A percentile compares a stretch with the other conserved stretches of the same genome.
Conservation (phyloP, 768 basidiomycete species). For the Amanita thiersii region DNA sequence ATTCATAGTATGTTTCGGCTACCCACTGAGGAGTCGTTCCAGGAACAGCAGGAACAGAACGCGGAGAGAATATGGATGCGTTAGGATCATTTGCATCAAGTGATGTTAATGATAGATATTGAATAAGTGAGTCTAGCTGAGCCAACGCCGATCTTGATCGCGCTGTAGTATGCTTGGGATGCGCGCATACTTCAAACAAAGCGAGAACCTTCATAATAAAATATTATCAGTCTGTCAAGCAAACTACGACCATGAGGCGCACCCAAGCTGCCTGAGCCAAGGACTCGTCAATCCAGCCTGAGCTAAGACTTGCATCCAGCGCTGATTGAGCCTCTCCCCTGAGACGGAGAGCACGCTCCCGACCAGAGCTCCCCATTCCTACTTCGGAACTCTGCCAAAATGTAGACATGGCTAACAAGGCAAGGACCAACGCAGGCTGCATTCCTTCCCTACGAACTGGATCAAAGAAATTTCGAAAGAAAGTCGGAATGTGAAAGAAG, state of each 20-base stretch:
- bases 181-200: constrained; percentile 64
- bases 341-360: constrained; percentile 50
- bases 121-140: constrained; percentile 63
- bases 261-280: constrained; percentile 76
- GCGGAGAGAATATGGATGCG: constrained; percentile 38
- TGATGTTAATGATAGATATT: constrained; percentile 46
- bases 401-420: constrained; percentile 55
- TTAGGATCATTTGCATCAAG: constrained; percentile 53
- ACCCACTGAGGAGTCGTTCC: constrained; percentile 22
- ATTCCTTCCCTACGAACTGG: constrained; percentile 42
- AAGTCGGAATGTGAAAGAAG: constrained; percentile 64
- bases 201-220: constrained; percentile 44
- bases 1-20: constrained; percentile 10
- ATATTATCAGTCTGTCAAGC: background rate
- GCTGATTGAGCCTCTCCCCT: constrained; percentile 63
- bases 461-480: constrained; percentile 53
- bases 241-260: constrained; percentile 14
- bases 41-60: constrained; percentile 29
- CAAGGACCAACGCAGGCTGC: constrained; percentile 61
- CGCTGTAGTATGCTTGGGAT: constrained; percentile 48
- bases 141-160: constrained; percentile 50
- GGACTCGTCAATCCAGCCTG: constrained; percentile 66
- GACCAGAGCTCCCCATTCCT: constrained; percentile 39
- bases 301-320: constrained; percentile 62
- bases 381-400: constrained; percentile 66